These are phyloP conservation scores for Chalciporus pseudorubinellus DNA, from an alignment of 768 basidiomycete species.

Conservation along the genomic window DNA sequence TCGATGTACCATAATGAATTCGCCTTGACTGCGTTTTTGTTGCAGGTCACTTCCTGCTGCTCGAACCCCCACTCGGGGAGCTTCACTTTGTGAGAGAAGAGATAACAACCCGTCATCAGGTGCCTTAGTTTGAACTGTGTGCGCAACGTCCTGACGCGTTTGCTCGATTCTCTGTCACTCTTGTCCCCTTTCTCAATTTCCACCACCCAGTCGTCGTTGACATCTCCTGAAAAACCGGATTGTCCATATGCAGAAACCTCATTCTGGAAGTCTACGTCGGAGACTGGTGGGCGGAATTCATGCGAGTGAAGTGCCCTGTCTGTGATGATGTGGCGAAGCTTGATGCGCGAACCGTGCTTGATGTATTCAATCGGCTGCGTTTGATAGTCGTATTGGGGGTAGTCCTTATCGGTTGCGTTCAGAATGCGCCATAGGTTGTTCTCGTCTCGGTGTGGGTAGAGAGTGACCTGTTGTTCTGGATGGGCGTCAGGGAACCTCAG, in stretches of 20 bases:
- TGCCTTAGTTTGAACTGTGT: slow-evolving; percentile 85
- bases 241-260: slow-evolving; percentile 95
- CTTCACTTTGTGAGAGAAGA: slow-evolving; percentile 98
- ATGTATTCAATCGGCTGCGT: slow-evolving; percentile 60
- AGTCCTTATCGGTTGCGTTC: slow-evolving; percentile 59
- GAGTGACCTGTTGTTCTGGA: slow-evolving; percentile 94
- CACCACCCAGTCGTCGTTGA: slow-evolving; percentile 90
- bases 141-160: slow-evolving; percentile 73
- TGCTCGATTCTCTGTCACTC: slow-evolving; percentile 62
- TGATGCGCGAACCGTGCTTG: slow-evolving; percentile 65
- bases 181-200: slow-evolving; percentile 75
- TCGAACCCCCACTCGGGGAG: slow-evolving; percentile 97
- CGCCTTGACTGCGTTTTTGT: slow-evolving; percentile 87
- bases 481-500: not conserved
- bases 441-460: slow-evolving; percentile 98
- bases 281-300: slow-evolving; percentile 90
- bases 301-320: slow-evolving; percentile 92
- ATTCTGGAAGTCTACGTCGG: slow-evolving; percentile 98
- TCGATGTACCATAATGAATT: slow-evolving; percentile 97
- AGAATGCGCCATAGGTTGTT: slow-evolving; percentile 92
- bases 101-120: slow-evolving; percentile 85
- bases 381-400: slow-evolving; percentile 48
- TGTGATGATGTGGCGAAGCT: slow-evolving; percentile 76
- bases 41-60: slow-evolving; percentile 99
- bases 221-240: slow-evolving; percentile 79